Conservation (phyloP, 163 green algal species). For the Chloroidium sp. region DNA sequence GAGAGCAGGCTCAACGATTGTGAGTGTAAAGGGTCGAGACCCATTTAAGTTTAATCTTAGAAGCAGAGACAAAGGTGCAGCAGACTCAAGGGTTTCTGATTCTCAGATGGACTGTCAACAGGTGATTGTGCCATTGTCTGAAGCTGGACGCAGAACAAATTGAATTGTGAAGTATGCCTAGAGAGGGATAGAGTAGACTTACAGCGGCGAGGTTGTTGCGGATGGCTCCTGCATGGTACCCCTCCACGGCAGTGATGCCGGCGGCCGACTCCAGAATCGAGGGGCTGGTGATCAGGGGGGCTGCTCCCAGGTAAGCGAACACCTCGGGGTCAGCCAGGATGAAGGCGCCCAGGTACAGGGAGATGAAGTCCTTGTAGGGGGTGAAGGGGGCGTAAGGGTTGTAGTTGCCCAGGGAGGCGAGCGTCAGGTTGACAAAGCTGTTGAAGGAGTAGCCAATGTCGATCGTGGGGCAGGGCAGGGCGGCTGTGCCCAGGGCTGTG, state of each 20-base stretch:
- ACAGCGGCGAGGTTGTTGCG: conserved; percentile 6
- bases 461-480: conserved; percentile 32
- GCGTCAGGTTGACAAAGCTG: conserved; percentile 18
- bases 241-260: conserved; percentile 38
- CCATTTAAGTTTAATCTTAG: too few relatives aligned
- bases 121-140: too few relatives aligned
- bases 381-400: conserved; percentile 13
- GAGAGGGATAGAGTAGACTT: not conserved
- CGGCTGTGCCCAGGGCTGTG: conserved; percentile 19
- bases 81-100: too few relatives aligned
- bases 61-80: too few relatives aligned
- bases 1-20: too few relatives aligned
- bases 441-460: conserved; percentile 41
- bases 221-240: conserved; percentile 41
- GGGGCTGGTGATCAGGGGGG: conserved; percentile 13
- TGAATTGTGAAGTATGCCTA: too few relatives aligned
- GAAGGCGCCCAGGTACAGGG: conserved; percentile 37
- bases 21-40: too few relatives aligned
- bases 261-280: conserved; percentile 5
- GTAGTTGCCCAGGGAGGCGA: not conserved
- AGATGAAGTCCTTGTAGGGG: conserved; percentile 4
- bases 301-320: conserved; percentile 37
- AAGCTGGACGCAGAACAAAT: too few relatives aligned
- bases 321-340: conserved; percentile 57
- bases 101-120: too few relatives aligned